Evolutionary conservation across 192 early-diverging fungal species (phyloP), one percentile per base, ranked within the genome.

Genomic region (Rhizophagus clarus): DNA sequence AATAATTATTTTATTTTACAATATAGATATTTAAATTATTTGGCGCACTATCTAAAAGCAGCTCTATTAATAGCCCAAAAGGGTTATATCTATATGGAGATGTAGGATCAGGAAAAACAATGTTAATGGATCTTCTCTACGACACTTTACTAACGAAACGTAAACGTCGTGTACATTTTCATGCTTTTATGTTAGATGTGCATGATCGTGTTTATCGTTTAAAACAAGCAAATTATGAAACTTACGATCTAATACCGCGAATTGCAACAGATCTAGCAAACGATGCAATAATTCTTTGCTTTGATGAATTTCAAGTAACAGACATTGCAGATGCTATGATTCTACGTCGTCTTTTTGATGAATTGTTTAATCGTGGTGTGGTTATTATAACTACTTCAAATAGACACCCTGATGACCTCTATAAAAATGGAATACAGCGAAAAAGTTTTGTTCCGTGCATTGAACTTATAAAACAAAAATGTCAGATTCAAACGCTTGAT

Each of bases 291-390:
- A 89, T 99, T 3, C 84, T 99, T 8, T 99, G 98, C 82, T 95
- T 99, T 87, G 97, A 99, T 79, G 97, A 99, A 83, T 93, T 99
- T 70, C 95, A 96, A 81, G 98, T 99, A 9, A 99, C 98, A 2
- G 96, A 99, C 82, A 98, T 99, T 78, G 95, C 94, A 5, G 98
- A 99, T 82, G 97, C 97, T 74, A 97, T 97, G 97, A 91, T 97
- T 42, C 79, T 97, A 66, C 87, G 96, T 61, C 90, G 91, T 7
- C 85, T 98, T 32, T 90, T 97, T 76, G 88, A 89, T 2, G 94
- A 96, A 82, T 85, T 99, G 37, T 96, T 97, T 75, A 83, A 88
- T 6, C 76, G 85, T 28, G 96, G 96, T 42, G 94, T 98, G 1
- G 93, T 99, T 1, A 81, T 97, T 24, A 93, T 99, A 4, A 95